phyloP scores from a whole-genome alignment of 1,139 yeast species.

The Zygoascus hellenicus region DNA sequence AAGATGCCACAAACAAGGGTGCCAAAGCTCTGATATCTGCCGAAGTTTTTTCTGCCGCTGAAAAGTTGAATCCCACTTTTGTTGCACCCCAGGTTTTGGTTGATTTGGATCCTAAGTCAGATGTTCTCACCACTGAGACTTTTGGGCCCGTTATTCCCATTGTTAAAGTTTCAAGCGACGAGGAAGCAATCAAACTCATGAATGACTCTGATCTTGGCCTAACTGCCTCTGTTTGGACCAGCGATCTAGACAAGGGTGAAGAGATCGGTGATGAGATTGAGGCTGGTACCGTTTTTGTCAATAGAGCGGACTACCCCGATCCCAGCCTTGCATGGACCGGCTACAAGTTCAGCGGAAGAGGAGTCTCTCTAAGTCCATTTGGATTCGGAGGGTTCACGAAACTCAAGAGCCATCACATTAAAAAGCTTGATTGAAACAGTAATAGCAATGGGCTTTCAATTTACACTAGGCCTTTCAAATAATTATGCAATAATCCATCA shows the following conservation, averaged over 20 bases:
- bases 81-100: slow-evolving; percentile 74
- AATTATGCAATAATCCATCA: too few species aligned
- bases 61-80: slow-evolving; percentile 56
- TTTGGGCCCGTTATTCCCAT: slow-evolving; percentile 49
- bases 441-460: too few species aligned
- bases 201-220: slow-evolving; percentile 43
- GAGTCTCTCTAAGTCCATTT: slow-evolving; percentile 37
- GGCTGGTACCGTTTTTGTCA: slow-evolving; percentile 84
- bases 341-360: slow-evolving; percentile 75
- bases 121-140: slow-evolving; percentile 70
- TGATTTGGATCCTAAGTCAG: slow-evolving; percentile 53
- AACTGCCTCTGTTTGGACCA: slow-evolving; percentile 53
- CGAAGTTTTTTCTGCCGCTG: slow-evolving; percentile 39
- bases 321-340: slow-evolving; percentile 80
- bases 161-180: slow-evolving; percentile 36
- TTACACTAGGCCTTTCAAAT: too few species aligned
- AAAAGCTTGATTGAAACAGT: slow-evolving; percentile 12
- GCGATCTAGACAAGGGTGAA: slow-evolving; percentile 44
- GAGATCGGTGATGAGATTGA: slow-evolving; percentile 61
- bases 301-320: slow-evolving; percentile 80
- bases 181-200: slow-evolving; percentile 35
- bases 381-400: slow-evolving; percentile 34
- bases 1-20: slow-evolving; percentile 63
- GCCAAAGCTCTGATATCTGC: slow-evolving; percentile 71
- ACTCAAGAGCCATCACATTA: slow-evolving; percentile 36